phyloP scores from a whole-genome alignment of 176 grass and related monocot species.

The Puccinellia tenuiflora region DNA sequence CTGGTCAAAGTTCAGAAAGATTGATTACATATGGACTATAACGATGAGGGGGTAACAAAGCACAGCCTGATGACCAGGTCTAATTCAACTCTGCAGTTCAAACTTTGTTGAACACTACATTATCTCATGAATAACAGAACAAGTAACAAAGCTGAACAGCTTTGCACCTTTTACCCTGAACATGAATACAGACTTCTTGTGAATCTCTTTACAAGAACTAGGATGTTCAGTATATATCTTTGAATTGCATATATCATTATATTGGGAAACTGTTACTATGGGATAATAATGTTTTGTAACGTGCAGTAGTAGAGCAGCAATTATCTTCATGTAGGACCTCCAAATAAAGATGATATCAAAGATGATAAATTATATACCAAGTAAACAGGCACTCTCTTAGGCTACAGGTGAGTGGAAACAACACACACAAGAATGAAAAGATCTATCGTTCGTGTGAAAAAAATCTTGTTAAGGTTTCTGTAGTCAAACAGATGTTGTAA shows the following conservation, averaged over 20 bases:
- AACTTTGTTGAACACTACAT: background rate
- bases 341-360: constrained; percentile 13
- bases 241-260: constrained; percentile 4
- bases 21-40: background rate
- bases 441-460: constrained; percentile 11
- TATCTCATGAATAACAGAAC: background rate
- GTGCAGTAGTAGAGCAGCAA: background rate
- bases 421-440: background rate
- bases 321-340: background rate
- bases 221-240: background rate
- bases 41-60: background rate
- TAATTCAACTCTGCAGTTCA: background rate
- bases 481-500: background rate
- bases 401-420: background rate
- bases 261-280: background rate
- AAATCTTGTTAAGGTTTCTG: background rate
- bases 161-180: background rate
- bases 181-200: background rate
- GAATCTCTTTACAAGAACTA: background rate
- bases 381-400: background rate
- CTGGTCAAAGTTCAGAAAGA: background rate
- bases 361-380: constrained; percentile 16
- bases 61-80: background rate
- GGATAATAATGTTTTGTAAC: background rate
- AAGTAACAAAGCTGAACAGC: background rate